These are phyloP conservation scores for Leccinum incarnatum DNA, from an alignment of 768 basidiomycete species.

Conservation along the genomic window DNA sequence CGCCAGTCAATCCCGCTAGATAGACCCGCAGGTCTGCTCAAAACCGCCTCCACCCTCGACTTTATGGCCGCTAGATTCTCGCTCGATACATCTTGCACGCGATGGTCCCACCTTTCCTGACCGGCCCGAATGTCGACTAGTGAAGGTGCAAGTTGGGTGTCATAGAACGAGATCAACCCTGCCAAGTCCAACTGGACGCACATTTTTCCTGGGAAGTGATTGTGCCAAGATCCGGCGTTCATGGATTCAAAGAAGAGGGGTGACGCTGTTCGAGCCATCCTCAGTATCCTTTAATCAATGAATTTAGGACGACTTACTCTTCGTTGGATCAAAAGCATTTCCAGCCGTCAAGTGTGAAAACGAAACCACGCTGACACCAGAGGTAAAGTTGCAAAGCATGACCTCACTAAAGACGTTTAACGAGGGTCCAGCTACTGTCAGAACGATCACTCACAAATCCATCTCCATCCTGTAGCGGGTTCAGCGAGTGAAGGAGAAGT, in stretches of 20 bases:
- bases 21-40: constrained; percentile 9
- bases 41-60: constrained; percentile 7
- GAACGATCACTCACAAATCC: constrained; percentile 28
- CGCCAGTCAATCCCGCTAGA: constrained; percentile 36
- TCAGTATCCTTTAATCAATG: not conserved
- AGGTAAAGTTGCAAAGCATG: constrained; percentile 34
- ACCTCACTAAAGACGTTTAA: constrained; percentile 28
- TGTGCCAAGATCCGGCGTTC: constrained; percentile 31
- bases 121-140: constrained; percentile 25
- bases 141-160: constrained; percentile 31
- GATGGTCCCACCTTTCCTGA: constrained; percentile 32
- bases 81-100: constrained; percentile 23
- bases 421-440: not conserved
- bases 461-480: constrained; percentile 24
- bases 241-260: constrained; percentile 1
- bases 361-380: constrained; percentile 28
- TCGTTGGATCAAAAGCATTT: fast-evolving
- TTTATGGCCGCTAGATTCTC: constrained; percentile 17
- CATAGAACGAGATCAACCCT: constrained; percentile 37
- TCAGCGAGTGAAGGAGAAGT: not conserved
- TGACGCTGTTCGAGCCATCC: not conserved
- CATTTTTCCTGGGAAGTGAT: constrained; percentile 35
- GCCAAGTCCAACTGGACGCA: constrained; percentile 34
- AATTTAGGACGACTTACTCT: not conserved
- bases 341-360: constrained; percentile 11